Evolutionary conservation across 352 stramenopile genomes (phyloP).

Genomic region (Phytophthora pluvialis): DNA sequence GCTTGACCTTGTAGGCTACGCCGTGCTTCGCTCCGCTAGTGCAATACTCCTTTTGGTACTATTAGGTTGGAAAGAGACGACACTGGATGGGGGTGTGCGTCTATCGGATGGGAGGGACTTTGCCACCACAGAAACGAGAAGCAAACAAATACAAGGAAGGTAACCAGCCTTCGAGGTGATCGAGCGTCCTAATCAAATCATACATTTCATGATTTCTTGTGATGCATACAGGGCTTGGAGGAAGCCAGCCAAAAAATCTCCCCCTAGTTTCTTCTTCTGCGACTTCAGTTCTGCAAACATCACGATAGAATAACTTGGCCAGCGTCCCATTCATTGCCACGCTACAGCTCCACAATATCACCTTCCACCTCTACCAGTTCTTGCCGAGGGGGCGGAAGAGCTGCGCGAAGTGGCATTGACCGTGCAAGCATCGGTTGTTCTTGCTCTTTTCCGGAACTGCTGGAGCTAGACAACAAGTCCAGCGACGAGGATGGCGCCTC

Average conservation of each 20-base stretch:
- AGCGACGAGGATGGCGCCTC: slow-evolving; percentile 16
- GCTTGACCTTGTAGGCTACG: slow-evolving; percentile 42
- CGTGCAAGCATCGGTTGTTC: slow-evolving; percentile 35
- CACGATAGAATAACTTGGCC: slow-evolving; percentile 29
- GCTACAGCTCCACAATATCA: slow-evolving; percentile 67
- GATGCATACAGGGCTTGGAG: background rate
- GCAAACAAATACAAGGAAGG: background rate
- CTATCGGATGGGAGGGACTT: background rate
- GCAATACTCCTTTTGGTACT: slow-evolving; percentile 37
- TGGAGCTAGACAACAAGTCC: slow-evolving; percentile 20
- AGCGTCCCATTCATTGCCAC: background rate
- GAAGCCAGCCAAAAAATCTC: slow-evolving; percentile 6
- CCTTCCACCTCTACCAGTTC: slow-evolving; percentile 62
- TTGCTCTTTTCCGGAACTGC: slow-evolving; percentile 29
- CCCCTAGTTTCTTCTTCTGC: background rate
- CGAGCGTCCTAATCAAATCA: slow-evolving; percentile 35
- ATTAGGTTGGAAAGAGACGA: slow-evolving; percentile 37
- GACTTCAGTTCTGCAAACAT: slow-evolving; percentile 5
- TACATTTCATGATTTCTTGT: slow-evolving; percentile 34
- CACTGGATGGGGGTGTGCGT: slow-evolving; percentile 1
- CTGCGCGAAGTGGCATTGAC: slow-evolving; percentile 40
- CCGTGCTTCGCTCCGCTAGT: slow-evolving; percentile 36
- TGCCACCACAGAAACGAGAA: slow-evolving; percentile 7
- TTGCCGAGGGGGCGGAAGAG: slow-evolving; percentile 45
- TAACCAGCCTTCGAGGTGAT: slow-evolving; percentile 5